Evolutionary conservation across 257 asterid genomes (phyloP).

Genomic region (Solanum chiquidenum): DNA sequence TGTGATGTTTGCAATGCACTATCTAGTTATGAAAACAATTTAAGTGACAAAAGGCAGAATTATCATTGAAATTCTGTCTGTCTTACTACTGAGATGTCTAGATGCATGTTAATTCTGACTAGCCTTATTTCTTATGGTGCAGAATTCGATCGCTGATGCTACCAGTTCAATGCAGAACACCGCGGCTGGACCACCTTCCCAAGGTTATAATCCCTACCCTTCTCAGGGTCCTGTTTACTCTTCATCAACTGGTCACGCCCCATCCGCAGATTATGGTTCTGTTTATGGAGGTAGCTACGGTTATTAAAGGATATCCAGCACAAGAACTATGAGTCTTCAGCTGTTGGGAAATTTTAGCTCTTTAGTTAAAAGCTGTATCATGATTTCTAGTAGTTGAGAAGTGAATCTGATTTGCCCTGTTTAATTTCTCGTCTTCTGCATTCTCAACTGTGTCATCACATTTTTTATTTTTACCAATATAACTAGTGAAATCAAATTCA

Average conservation of each 20-base stretch:
- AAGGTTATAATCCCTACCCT: slow-evolving; percentile 52
- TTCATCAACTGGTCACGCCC: slow-evolving; percentile 36
- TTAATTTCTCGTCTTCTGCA: neutral
- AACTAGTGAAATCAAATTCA: neutral
- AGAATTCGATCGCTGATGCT: slow-evolving; percentile 71
- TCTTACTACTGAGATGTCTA: neutral
- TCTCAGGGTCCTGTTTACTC: slow-evolving; percentile 38
- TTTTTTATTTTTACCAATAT: neutral
- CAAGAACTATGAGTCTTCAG: neutral
- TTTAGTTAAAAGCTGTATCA: neutral
- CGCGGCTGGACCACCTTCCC: slow-evolving; percentile 36
- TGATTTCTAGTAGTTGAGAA: neutral
- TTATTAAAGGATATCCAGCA: slow-evolving; percentile 18
- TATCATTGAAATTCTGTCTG: neutral
- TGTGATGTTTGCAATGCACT: neutral
- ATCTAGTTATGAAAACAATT: neutral
- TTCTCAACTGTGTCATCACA: neutral
- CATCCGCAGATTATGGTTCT: slow-evolving; percentile 49
- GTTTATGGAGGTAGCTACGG: slow-evolving; percentile 48
- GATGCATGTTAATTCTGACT: neutral
- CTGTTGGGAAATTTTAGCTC: neutral
- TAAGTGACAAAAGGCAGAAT: neutral
- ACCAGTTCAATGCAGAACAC: slow-evolving; percentile 28
- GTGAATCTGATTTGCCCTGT: neutral
- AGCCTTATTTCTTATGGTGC: slow-evolving; percentile 5